Evolutionary conservation across 108 stramenopile species (phyloP).

Genomic region (Skeletonema potamos): DNA sequence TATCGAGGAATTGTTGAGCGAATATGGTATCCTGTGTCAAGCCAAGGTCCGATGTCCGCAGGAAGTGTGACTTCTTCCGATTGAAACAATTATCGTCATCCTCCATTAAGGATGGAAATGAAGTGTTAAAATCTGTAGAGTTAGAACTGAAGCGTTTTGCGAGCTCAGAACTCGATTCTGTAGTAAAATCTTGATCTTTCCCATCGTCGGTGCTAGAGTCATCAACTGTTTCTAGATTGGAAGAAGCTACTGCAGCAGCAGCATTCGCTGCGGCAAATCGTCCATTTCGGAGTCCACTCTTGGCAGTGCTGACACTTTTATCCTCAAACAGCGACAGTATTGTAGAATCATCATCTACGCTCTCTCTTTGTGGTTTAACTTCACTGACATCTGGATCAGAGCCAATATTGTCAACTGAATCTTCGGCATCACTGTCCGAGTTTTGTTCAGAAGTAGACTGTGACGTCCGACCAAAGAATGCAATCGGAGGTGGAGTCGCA

Average conservation of each 20-base stretch:
- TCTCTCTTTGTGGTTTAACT: background rate
- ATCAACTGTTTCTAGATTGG: background rate
- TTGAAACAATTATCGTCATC: slow-evolving; percentile 8
- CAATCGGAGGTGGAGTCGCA: slow-evolving; percentile 12
- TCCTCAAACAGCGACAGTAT: background rate
- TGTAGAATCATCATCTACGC: background rate
- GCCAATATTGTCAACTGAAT: slow-evolving; percentile 5
- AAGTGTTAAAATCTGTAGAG: background rate
- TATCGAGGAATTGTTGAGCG: slow-evolving; percentile 36
- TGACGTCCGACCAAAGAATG: slow-evolving; percentile 15
- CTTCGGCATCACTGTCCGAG: background rate
- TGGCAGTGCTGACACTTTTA: slow-evolving; percentile 7
- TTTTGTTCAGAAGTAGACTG: background rate
- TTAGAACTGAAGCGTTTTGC: background rate
- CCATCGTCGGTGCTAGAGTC: background rate
- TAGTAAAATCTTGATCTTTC: background rate
- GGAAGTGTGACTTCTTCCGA: slow-evolving; percentile 23
- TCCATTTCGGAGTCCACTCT: slow-evolving; percentile 30
- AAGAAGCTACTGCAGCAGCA: background rate
- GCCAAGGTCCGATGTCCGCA: slow-evolving; percentile 46
- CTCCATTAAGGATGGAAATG: background rate
- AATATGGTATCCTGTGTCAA: slow-evolving; percentile 42
- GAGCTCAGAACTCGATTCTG: background rate
- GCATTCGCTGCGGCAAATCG: slow-evolving; percentile 14
- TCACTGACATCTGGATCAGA: slow-evolving; percentile 38